Conservation (phyloP, 441 rosid species). For the Manihot esculenta region DNA sequence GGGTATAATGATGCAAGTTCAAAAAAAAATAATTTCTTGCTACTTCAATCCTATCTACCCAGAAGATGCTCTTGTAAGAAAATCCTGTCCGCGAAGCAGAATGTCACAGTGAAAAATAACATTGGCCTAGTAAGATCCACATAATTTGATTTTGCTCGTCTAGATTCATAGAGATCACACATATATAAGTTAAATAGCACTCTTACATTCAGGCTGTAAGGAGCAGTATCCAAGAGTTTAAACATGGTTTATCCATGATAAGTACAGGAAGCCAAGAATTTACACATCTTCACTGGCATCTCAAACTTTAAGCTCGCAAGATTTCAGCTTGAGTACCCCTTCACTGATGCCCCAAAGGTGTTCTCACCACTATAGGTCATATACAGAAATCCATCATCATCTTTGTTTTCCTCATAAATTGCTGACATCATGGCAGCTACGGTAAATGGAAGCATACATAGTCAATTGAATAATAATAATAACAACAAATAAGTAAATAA, state of each 20-base stretch:
- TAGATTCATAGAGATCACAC: not conserved
- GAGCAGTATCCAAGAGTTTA: slow-evolving; percentile 3
- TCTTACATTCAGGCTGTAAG: not conserved
- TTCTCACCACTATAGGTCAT: slow-evolving; percentile 98
- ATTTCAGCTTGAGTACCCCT: slow-evolving; percentile 2
- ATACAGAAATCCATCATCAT: slow-evolving; percentile 95
- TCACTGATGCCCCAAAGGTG: slow-evolving; percentile 59
- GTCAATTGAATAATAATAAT: slow-evolving; percentile 4
- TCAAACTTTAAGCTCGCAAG: not conserved
- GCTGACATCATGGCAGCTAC: slow-evolving; percentile 94
- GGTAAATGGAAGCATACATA: slow-evolving; percentile 4
- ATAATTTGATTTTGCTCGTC: not conserved
- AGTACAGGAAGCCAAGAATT: slow-evolving; percentile 25
- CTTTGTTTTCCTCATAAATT: slow-evolving; percentile 93
- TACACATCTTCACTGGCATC: slow-evolving; percentile 21
- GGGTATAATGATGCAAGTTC: too few relatives aligned
- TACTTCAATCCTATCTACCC: too few relatives aligned
- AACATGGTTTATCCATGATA: not conserved
- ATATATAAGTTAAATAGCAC: not conserved
- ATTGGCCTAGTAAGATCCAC: not conserved
- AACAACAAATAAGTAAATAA: not conserved
- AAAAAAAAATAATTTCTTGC: too few relatives aligned
- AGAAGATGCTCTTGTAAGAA: too few relatives aligned
- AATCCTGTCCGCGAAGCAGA: too few relatives aligned
- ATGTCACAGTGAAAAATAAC: not conserved